A percentile compares a stretch with the other conserved stretches of the same genome.
phyloP scores from a whole-genome alignment of 2,329 filamentous ascomycete genomes.

The Fusarium multiceps region DNA sequence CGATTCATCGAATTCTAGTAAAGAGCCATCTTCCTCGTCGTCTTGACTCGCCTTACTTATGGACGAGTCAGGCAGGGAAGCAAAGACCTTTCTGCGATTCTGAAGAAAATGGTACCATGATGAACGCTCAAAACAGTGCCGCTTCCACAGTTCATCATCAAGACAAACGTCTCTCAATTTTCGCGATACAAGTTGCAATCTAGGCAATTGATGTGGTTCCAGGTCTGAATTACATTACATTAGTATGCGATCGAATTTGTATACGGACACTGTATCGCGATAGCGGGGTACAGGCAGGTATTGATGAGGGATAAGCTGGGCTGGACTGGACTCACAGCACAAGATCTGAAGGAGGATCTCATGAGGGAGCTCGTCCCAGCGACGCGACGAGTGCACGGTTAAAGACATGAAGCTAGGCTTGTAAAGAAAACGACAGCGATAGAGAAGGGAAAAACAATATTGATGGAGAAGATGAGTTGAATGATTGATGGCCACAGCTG shows the following conservation, averaged over 20 bases:
- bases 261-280: not conserved
- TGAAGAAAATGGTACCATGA: conserved; percentile 71
- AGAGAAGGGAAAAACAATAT: not conserved
- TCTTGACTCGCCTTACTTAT: conserved; percentile 15
- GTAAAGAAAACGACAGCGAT: not conserved
- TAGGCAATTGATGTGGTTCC: conserved; percentile 62
- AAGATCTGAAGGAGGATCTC: conserved; percentile 74
- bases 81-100: conserved; percentile 49
- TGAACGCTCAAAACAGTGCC: conserved; percentile 78
- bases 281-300: conserved; percentile 30
- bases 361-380: conserved; percentile 66
- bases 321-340: conserved; percentile 58
- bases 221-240: conserved; percentile 46
- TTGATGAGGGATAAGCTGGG: conserved; percentile 33
- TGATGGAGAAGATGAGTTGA: conserved; percentile 3
- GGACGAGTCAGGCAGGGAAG: conserved; percentile 40
- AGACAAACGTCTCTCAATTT: conserved; percentile 74
- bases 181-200: conserved; percentile 75
- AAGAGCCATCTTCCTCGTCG: conserved; percentile 9
- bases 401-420: conserved; percentile 45
- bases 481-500: conserved; percentile 4
- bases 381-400: conserved; percentile 28
- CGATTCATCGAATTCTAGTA: conserved; percentile 44
- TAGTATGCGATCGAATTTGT: conserved; percentile 32
- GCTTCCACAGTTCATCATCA: conserved; percentile 81